Evolutionary conservation across 179 eudicot genomes (phyloP), one percentile per base, ranked within the genome.

Genomic region (Silene noctiflora): DNA sequence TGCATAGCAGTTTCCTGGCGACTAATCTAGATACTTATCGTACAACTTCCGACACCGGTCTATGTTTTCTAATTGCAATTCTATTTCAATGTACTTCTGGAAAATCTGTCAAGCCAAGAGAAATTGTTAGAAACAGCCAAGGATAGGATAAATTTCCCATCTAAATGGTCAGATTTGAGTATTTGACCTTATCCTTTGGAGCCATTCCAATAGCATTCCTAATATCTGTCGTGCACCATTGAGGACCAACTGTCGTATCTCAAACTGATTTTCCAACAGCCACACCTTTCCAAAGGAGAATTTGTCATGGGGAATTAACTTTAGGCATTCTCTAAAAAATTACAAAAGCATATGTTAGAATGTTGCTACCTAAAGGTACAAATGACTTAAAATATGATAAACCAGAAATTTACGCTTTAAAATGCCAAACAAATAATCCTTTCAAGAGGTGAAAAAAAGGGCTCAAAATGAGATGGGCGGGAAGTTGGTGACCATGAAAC

Each of bases 221-320:
- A 94, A 85, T 60, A 94, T 81, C 74, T 69, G 76, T 0, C 98
- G 86, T 39, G 98, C 98, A 39, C 90, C 91, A 68, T 82, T 76
- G 22, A 94, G 85, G 84, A 89, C 85, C 71, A 90, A 74, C 69
- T 91, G 98, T 17, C 98, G 84, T 69, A 91, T 84, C 82, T 94
- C 98, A 81, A 91, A 94, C 72, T 92, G 97, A 24, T 97, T 94
- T 71, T 94, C 91, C 90, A 90, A 69, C 71, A 94, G 86, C 98
- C 98, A 94, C 70, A 94, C 83, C 80, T 94, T 94, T 27, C 97
- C 96, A 79, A 94, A 92, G 21, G 98, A 94, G 79, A 94, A 90
- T 73, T 94, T 90, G 21, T 77, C 83, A 81, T 92, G 97, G 16
- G 98, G 97, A 86, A 94, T 92, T 68, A 84, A 71, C 77, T 88